phyloP scores from a whole-genome alignment of 208 protist species.

The Wallacemonas sp. region DNA sequence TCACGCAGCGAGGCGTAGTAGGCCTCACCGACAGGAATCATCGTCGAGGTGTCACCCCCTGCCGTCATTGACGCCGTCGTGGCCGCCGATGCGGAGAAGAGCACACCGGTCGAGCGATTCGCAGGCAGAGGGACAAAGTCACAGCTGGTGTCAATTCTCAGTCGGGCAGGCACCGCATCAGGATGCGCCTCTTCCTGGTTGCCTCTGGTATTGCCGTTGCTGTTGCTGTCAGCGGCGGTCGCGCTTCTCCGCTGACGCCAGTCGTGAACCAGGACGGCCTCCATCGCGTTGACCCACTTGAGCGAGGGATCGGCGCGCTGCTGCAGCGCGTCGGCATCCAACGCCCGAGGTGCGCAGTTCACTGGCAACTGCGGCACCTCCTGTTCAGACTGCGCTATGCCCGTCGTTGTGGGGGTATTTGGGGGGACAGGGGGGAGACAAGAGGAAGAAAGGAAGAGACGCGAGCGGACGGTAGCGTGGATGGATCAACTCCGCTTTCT shows the following conservation, averaged over 20 bases:
- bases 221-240: neutral
- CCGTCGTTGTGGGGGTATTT: slow-evolving; percentile 16
- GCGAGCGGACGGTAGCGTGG: too few relatives aligned
- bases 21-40: slow-evolving; percentile 47
- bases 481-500: too few relatives aligned
- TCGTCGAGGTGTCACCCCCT: neutral
- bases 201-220: neutral
- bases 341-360: slow-evolving; percentile 17
- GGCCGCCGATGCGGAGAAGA: neutral
- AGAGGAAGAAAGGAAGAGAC: neutral
- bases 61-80: neutral
- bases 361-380: slow-evolving; percentile 15
- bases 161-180: neutral
- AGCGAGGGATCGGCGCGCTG: slow-evolving; percentile 8
- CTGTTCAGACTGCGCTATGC: slow-evolving; percentile 15
- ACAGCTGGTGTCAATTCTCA: neutral
- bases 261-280: slow-evolving; percentile 13
- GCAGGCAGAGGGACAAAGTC: slow-evolving; percentile 1
- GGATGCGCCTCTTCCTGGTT: neutral
- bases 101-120: slow-evolving; percentile 4
- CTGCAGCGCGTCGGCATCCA: slow-evolving; percentile 13
- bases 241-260: slow-evolving; percentile 1
- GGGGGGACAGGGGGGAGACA: neutral
- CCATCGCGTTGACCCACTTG: slow-evolving; percentile 16
- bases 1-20: slow-evolving; percentile 55